Evolutionary conservation across 768 basidiomycete species (phyloP).

Genomic region (Termitomyces sp.): DNA sequence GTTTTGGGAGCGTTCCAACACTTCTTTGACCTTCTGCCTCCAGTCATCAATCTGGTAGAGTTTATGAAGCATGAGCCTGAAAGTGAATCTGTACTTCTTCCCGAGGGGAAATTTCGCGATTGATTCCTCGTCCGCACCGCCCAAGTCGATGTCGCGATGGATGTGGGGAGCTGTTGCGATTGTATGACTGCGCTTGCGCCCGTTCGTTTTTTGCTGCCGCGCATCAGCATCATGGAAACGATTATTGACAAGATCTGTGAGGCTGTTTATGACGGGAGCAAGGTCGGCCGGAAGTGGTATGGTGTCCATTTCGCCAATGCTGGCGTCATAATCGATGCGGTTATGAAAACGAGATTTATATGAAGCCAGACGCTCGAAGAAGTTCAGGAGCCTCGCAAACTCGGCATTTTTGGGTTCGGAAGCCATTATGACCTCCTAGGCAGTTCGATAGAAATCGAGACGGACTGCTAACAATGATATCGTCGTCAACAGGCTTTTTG

Average conservation of each 20-base stretch:
- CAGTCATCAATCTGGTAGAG: constrained; percentile 59
- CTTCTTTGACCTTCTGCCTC: constrained; percentile 47
- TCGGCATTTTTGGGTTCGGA: constrained; percentile 39
- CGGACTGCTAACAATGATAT: not conserved
- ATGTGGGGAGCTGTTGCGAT: constrained; percentile 13
- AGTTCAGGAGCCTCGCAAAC: constrained; percentile 45
- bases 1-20: constrained; percentile 45
- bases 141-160: constrained; percentile 11
- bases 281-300: constrained; percentile 30
- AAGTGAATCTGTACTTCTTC: constrained; percentile 53
- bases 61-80: constrained; percentile 64
- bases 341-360: constrained; percentile 29
- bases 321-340: constrained; percentile 21
- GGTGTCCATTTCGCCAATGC: constrained; percentile 13
- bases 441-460: not conserved
- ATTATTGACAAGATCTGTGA: constrained; percentile 19
- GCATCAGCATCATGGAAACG: constrained; percentile 2
- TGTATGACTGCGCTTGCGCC: constrained; percentile 20
- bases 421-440: constrained; percentile 12
- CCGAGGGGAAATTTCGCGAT: constrained; percentile 38
- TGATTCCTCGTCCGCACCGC: constrained; percentile 20
- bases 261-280: constrained; percentile 28
- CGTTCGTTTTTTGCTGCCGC: not conserved
- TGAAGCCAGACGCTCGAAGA: constrained; percentile 49
- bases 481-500: not conserved